A percentile compares a stretch with the other conserved stretches of the same genome.
Evolutionary conservation across 2,329 filamentous ascomycete species (phyloP).

Genomic region (Sporothrix brunneoviolacea): DNA sequence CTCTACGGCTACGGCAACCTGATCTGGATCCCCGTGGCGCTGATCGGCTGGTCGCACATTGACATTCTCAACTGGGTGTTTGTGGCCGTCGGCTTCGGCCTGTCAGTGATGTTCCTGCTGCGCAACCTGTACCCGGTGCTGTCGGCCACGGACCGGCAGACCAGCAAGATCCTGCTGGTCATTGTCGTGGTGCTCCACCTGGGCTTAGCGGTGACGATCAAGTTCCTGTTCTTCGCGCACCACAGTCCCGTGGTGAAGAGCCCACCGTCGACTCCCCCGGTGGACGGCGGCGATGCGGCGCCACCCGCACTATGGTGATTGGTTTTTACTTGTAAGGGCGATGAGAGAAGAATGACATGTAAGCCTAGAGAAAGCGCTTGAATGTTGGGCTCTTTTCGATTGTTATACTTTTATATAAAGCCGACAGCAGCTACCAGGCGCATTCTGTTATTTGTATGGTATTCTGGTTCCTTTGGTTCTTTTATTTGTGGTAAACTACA

Average conservation of each 20-base stretch:
- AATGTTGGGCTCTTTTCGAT: no score
- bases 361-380: no score
- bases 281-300: constrained; percentile 3
- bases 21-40: constrained; percentile 91
- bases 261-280: not conserved
- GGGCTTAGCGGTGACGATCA: constrained; percentile 87
- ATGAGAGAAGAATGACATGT: no score
- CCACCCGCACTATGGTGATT: constrained; percentile 20
- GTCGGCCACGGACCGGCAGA: constrained; percentile 85
- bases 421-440: no score
- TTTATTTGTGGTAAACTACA: not conserved
- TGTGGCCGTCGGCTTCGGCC: constrained; percentile 75
- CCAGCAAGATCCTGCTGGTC: constrained; percentile 79
- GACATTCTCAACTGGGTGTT: constrained; percentile 89
- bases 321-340: not conserved
- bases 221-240: constrained; percentile 91
- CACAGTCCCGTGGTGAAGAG: constrained; percentile 46
- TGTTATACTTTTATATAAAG: no score
- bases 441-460: not conserved
- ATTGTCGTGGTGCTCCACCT: constrained; percentile 80
- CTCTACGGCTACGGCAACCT: constrained; percentile 95
- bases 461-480: not conserved
- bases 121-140: constrained; percentile 87
- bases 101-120: constrained; percentile 77
- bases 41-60: constrained; percentile 84